A percentile compares a stretch with the other conserved stretches of the same genome.
phyloP scores from a whole-genome alignment of 2,329 filamentous ascomycete genomes.

The Aureobasidium uvarum region DNA sequence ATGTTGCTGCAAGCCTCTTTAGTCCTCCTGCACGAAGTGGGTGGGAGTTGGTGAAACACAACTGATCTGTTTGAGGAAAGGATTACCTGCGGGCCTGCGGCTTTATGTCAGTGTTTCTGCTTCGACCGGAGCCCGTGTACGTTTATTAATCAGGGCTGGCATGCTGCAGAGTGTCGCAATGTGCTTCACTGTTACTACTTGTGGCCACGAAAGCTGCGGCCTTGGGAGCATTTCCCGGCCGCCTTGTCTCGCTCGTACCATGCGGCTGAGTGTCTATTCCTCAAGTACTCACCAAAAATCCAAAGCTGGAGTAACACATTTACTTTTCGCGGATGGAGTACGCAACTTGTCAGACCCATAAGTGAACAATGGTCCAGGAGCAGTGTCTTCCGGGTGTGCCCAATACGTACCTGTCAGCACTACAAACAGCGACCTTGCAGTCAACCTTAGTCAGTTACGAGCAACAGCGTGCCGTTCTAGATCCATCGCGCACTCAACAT shows the following conservation, averaged over 20 bases:
- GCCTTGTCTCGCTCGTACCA: not conserved
- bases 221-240: not conserved
- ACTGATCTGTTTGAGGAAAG: not conserved
- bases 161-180: slow-evolving; percentile 10
- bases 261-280: not conserved
- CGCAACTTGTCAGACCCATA: not conserved
- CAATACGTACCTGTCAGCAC: slow-evolving; percentile 17
- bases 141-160: not conserved
- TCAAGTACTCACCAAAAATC: not conserved
- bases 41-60: slow-evolving; percentile 11
- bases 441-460: not conserved
- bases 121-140: not conserved
- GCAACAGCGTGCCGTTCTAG: not conserved
- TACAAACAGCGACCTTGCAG: slow-evolving; percentile 1
- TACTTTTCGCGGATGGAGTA: not conserved
- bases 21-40: not conserved
- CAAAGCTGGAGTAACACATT: not conserved
- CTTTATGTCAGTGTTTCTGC: slow-evolving; percentile 4
- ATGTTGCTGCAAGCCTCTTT: slow-evolving; percentile 7
- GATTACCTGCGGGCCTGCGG: not conserved
- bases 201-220: not conserved
- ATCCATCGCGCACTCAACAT: slow-evolving; percentile 16
- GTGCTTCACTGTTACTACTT: slow-evolving; percentile 9
- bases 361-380: slow-evolving; percentile 5
- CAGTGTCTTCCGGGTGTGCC: not conserved